These are phyloP conservation scores for Ashbya aceris DNA, from an alignment of 1,139 yeast genomes.

Conservation along the genomic window DNA sequence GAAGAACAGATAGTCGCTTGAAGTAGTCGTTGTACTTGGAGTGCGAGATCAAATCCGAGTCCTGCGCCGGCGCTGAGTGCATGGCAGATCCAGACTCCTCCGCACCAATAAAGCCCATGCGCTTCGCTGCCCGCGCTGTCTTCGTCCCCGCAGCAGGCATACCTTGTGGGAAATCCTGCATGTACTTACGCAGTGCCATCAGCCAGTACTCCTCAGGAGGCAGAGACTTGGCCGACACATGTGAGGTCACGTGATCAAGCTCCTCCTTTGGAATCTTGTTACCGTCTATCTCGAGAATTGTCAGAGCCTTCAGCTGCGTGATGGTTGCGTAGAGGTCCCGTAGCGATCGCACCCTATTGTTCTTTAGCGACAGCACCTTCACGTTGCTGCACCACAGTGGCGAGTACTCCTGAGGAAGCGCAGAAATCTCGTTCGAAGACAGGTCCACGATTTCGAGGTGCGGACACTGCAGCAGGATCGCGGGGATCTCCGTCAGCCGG, in stretches of 20 bases:
- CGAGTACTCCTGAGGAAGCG: slow-evolving; percentile 37
- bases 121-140: slow-evolving; percentile 47
- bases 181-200: slow-evolving; percentile 24
- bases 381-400: slow-evolving; percentile 34
- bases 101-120: slow-evolving; percentile 53
- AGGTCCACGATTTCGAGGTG: slow-evolving; percentile 59
- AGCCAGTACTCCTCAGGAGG: slow-evolving; percentile 26
- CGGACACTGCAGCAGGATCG: slow-evolving; percentile 35
- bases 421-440: slow-evolving; percentile 44
- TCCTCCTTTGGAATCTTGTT: slow-evolving; percentile 59
- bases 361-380: slow-evolving; percentile 53
- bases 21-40: slow-evolving; percentile 57
- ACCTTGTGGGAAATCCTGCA: slow-evolving; percentile 18
- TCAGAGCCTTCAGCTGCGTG: slow-evolving; percentile 43
- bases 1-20: slow-evolving; percentile 58
- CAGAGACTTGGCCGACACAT: slow-evolving; percentile 22
- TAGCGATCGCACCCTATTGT: slow-evolving; percentile 49
- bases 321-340: slow-evolving; percentile 50
- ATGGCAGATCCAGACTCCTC: slow-evolving; percentile 11
- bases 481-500: slow-evolving; percentile 45
- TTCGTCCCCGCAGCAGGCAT: slow-evolving; percentile 10
- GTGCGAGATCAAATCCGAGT: slow-evolving; percentile 24
- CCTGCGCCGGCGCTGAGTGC: slow-evolving; percentile 13
- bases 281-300: slow-evolving; percentile 59
- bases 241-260: slow-evolving; percentile 43